Conservation (phyloP, 352 stramenopile genomes). For the Aphanomyces invadans region DNA sequence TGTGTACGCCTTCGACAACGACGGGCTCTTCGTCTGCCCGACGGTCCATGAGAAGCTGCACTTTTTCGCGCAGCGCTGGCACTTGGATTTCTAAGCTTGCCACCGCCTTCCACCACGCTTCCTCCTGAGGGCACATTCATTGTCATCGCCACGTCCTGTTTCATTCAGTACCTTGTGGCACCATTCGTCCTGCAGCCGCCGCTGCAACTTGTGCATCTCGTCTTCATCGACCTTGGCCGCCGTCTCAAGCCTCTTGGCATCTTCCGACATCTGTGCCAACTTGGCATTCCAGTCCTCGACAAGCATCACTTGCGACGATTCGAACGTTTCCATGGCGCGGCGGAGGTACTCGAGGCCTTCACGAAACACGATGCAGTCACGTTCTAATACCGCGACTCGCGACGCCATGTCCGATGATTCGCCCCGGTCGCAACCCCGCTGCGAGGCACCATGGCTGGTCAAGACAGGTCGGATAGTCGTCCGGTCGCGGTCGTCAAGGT, state of each 20-base stretch:
- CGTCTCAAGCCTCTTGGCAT: neutral
- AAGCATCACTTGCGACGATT: slow-evolving; percentile 7
- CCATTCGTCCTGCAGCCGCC: neutral
- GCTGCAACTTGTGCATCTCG: neutral
- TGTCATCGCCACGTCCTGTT: neutral
- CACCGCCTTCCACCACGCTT: slow-evolving; percentile 8
- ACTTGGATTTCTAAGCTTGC: neutral
- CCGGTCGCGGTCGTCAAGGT: neutral
- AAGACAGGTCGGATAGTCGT: neutral
- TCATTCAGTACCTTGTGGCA: slow-evolving; percentile 6
- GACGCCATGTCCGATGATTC: neutral
- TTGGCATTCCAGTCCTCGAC: slow-evolving; percentile 9
- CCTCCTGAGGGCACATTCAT: neutral
- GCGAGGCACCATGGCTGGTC: no score
- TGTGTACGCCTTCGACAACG: neutral
- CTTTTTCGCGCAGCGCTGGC: neutral
- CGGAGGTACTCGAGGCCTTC: slow-evolving; percentile 15
- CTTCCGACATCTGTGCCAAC: neutral
- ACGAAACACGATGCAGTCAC: neutral
- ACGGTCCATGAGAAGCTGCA: neutral
- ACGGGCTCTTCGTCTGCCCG: neutral
- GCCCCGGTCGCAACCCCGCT: no score
- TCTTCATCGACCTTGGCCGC: neutral
- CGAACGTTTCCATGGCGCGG: slow-evolving; percentile 15
- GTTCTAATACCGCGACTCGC: neutral